A percentile compares a stretch with the other conserved stretches of the same genome.
phyloP scores from a whole-genome alignment of 129 eudicot species.

The Flaveria brownii region DNA sequence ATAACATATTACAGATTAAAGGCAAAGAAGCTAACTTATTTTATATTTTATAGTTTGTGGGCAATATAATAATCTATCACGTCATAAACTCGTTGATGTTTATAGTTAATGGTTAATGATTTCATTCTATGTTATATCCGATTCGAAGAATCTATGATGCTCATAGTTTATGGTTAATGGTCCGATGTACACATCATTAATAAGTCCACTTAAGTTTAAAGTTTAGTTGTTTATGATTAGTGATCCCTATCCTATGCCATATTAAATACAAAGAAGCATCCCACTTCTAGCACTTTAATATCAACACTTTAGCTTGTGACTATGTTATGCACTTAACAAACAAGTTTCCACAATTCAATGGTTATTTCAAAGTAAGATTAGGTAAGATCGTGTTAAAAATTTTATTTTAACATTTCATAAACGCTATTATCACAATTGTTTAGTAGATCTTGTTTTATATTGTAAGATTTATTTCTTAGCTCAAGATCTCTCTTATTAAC shows the following conservation, averaged over 20 bases:
- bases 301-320: background rate
- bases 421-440: no score
- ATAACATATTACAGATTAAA: background rate
- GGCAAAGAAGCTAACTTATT: background rate
- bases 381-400: background rate
- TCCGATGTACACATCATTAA: conserved; percentile 1
- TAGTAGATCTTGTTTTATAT: no score
- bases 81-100: background rate
- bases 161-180: conserved; percentile 18
- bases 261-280: background rate
- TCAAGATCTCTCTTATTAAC: no score
- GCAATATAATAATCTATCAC: background rate
- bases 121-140: background rate
- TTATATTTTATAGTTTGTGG: background rate
- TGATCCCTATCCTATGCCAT: background rate
- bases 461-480: no score
- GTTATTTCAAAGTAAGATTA: background rate
- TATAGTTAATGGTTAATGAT: conserved; percentile 7
- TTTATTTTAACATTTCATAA: no score
- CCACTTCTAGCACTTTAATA: background rate
- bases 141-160: conserved; percentile 6
- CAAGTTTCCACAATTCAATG: background rate
- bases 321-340: background rate
- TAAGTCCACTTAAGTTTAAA: background rate
- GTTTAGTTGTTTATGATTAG: background rate